phyloP scores from a whole-genome alignment of 202 grass and related monocot species.

The Carex sylvatica region DNA sequence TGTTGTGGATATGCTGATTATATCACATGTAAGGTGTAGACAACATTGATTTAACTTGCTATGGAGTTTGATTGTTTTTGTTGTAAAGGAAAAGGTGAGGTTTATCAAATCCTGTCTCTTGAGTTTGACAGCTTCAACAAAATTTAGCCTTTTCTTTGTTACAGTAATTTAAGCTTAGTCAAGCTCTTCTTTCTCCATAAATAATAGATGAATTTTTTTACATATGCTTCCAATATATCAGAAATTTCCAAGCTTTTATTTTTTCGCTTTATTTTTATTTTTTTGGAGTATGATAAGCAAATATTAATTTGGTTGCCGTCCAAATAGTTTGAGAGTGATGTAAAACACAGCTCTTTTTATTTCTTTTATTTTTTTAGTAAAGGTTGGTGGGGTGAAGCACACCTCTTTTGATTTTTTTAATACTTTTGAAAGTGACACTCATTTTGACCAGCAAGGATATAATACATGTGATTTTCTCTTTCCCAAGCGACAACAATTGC shows the following conservation, averaged over 20 bases:
- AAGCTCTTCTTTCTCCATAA: neutral
- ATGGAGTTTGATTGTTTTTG: conserved; percentile 9
- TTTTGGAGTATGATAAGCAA: neutral
- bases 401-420: neutral
- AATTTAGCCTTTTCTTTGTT: conserved; percentile 1
- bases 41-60: conserved; percentile 25
- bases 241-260: neutral
- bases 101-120: conserved; percentile 14
- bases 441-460: too few relatives aligned
- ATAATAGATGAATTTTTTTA: neutral
- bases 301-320: neutral
- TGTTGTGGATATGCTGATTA: conserved; percentile 24
- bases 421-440: neutral
- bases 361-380: too few relatives aligned
- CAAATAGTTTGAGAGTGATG: neutral
- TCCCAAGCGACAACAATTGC: too few relatives aligned
- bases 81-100: conserved; percentile 17
- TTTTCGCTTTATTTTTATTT: neutral
- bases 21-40: conserved; percentile 24
- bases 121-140: neutral
- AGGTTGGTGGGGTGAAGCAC: neutral
- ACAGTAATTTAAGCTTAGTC: neutral
- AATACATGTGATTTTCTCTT: too few relatives aligned
- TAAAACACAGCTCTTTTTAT: neutral
- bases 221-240: neutral